Evolutionary conservation across 169 alveolate species (phyloP).

Genomic region (Cryptosporidium viatorum): DNA sequence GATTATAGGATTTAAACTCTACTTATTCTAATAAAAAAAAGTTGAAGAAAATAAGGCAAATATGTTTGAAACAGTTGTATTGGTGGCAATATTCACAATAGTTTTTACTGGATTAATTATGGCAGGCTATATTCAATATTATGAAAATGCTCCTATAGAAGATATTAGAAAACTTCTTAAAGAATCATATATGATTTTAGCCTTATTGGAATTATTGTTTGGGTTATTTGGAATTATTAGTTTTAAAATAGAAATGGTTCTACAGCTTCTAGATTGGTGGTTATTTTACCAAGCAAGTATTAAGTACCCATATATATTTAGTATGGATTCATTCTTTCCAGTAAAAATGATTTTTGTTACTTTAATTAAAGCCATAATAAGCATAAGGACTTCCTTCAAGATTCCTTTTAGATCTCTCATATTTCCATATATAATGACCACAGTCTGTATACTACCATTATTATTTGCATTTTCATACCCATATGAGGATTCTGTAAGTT

Average conservation of each 20-base stretch:
- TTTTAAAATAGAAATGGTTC: background rate
- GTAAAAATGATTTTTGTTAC: constrained; percentile 42
- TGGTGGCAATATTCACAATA: constrained; percentile 32
- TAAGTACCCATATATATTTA: constrained; percentile 58
- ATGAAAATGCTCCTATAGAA: constrained; percentile 59
- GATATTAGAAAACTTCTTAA: constrained; percentile 41
- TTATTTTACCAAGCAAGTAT: constrained; percentile 39
- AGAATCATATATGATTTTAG: constrained; percentile 13
- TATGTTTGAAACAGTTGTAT: constrained; percentile 23
- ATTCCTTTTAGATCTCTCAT: constrained; percentile 13
- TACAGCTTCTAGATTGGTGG: constrained; percentile 69
- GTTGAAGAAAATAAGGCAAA: background rate
- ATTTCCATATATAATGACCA: constrained; percentile 49
- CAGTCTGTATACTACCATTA: constrained; percentile 51
- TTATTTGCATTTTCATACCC: constrained; percentile 72
- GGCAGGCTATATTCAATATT: constrained; percentile 40
- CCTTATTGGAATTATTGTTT: constrained; percentile 27
- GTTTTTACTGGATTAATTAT: constrained; percentile 2
- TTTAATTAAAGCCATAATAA: constrained; percentile 42
- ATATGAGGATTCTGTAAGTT: constrained; percentile 74
- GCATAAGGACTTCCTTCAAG: constrained; percentile 16
- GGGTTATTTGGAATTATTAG: constrained; percentile 43
- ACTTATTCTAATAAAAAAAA: background rate
- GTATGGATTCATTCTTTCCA: constrained; percentile 55
- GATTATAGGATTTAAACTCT: background rate